Conservation (phyloP, 164 flowering plant species). For the Warburgia ugandensis region DNA sequence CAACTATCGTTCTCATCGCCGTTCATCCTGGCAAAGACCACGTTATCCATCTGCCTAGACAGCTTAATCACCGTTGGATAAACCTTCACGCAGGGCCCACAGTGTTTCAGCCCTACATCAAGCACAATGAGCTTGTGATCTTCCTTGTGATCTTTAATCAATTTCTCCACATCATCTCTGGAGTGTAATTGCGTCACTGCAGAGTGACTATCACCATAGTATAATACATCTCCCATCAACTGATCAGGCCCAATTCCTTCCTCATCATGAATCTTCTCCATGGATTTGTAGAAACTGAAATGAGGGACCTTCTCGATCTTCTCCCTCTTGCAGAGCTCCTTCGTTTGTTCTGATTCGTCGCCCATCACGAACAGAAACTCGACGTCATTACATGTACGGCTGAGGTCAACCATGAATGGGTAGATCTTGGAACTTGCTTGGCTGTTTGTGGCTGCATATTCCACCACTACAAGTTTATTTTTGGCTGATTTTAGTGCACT, state of each 20-base stretch:
- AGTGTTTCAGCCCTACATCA: conserved; percentile 89
- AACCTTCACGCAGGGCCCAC: conserved; percentile 98
- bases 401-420: conserved; percentile 89
- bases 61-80: conserved; percentile 87
- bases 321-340: conserved; percentile 64
- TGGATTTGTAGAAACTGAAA: conserved; percentile 81
- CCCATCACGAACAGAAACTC: conserved; percentile 82
- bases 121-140: conserved; percentile 70
- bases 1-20: conserved; percentile 98
- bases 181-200: conserved; percentile 70
- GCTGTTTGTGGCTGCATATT: conserved; percentile 61
- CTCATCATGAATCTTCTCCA: conserved; percentile 85
- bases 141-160: conserved; percentile 46
- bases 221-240: conserved; percentile 76
- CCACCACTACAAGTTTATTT: conserved; percentile 78
- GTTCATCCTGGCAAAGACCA: conserved; percentile 87
- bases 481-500: conserved; percentile 50
- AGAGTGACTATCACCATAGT: conserved; percentile 82
- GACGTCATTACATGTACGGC: conserved; percentile 77
- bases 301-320: conserved; percentile 68
- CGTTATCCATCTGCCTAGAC: conserved; percentile 73
- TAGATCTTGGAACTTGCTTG: conserved; percentile 52
- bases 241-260: conserved; percentile 78
- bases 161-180: conserved; percentile 60
- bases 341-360: conserved; percentile 64